These are phyloP conservation scores for Ophiocordyceps sinensis DNA, from an alignment of 2,329 filamentous ascomycete genomes.

Conservation along the genomic window DNA sequence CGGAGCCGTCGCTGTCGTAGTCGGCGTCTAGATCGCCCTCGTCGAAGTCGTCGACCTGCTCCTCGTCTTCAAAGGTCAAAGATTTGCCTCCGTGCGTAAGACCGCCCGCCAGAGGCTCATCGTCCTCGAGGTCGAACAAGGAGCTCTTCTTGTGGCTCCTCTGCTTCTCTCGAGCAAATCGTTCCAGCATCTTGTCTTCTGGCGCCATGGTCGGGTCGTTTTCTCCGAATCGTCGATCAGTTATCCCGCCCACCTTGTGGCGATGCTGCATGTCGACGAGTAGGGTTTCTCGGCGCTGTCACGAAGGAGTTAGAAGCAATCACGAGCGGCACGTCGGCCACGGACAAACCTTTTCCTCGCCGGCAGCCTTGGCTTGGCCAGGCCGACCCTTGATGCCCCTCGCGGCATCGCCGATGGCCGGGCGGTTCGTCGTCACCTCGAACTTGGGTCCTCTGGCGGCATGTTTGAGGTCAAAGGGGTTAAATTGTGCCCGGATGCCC, in stretches of 20 bases:
- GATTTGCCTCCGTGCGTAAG: constrained; percentile 77
- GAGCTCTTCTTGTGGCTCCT: constrained; percentile 60
- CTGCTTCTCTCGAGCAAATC: constrained; percentile 82
- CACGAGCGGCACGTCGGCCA: background rate
- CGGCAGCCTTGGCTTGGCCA: constrained; percentile 68
- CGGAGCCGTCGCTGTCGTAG: constrained; percentile 41
- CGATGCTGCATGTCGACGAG: constrained; percentile 79
- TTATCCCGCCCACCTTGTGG: constrained; percentile 82
- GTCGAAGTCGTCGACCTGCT: constrained; percentile 58
- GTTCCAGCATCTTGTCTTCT: constrained; percentile 81
- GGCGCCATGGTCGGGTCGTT: constrained; percentile 87
- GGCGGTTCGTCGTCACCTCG: constrained; percentile 58
- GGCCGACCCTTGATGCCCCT: constrained; percentile 59
- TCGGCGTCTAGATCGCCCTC: constrained; percentile 55
- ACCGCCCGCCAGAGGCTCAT: constrained; percentile 40
- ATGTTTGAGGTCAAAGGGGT: constrained; percentile 89
- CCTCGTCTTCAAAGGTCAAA: constrained; percentile 45
- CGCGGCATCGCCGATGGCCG: constrained; percentile 33
- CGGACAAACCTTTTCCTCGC: constrained; percentile 61
- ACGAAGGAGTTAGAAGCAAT: background rate
- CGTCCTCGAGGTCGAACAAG: constrained; percentile 76
- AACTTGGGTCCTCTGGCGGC: constrained; percentile 70
- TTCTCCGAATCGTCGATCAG: constrained; percentile 91
- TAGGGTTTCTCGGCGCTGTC: constrained; percentile 61
- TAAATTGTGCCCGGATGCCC: constrained; percentile 88